Conservation (phyloP, 1,284 basidiomycete genomes). For the Apiotrichum sp. region DNA sequence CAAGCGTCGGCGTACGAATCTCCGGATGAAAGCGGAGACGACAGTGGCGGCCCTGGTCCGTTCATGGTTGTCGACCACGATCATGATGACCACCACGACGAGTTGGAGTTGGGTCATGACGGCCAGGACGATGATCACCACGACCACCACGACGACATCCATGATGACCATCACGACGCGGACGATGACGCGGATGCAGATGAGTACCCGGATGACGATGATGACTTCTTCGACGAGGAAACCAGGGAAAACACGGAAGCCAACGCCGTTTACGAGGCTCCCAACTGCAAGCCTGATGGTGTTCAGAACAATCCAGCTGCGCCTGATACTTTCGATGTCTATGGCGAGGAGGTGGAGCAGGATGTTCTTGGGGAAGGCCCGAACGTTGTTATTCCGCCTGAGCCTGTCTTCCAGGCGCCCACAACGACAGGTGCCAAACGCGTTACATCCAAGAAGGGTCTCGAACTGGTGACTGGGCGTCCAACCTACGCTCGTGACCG, state of each 20-base stretch:
- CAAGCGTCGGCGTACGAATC: conserved; percentile 43
- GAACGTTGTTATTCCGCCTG: conserved; percentile 61
- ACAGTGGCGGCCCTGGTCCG: neutral
- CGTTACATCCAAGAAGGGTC: conserved; percentile 32
- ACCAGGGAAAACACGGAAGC: conserved; percentile 66
- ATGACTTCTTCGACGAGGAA: conserved; percentile 64
- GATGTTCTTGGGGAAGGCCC: conserved; percentile 55
- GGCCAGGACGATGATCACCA: conserved; percentile 2
- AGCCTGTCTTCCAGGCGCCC: conserved; percentile 34
- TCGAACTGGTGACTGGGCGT: conserved; percentile 58
- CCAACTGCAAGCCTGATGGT: conserved; percentile 31
- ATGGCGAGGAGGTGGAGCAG: conserved; percentile 51
- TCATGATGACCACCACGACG: conserved; percentile 30
- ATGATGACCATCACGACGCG: conserved; percentile 48
- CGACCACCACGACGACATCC: conserved; percentile 21
- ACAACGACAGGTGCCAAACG: conserved; percentile 18
- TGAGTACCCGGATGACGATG: conserved; percentile 42
- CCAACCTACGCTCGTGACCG: conserved; percentile 85
- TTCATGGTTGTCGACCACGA: neutral
- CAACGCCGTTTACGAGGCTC: conserved; percentile 54
- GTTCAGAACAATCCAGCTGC: neutral
- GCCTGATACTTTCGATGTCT: conserved; percentile 19
- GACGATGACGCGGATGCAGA: conserved; percentile 40
- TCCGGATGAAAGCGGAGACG: conserved; percentile 29
- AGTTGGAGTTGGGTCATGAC: no score